Conservation (phyloP, 352 stramenopile genomes). For the Thraustochytrium sp. region DNA sequence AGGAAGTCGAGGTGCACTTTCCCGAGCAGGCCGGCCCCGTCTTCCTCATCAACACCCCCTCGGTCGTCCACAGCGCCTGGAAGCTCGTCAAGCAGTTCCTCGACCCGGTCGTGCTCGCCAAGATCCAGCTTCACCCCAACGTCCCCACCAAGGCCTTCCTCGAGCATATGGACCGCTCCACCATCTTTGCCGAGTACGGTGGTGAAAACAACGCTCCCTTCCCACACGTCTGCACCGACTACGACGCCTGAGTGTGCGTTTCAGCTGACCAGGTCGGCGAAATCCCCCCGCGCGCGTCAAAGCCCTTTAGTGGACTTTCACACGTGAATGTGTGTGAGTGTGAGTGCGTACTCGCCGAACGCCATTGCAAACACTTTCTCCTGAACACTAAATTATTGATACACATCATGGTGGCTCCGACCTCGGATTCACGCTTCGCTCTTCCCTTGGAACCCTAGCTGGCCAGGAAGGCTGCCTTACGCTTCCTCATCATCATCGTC, state of each 20-base stretch:
- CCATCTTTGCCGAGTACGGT: slow-evolving; percentile 17
- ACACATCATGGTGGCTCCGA: no score
- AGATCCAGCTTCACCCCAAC: slow-evolving; percentile 7
- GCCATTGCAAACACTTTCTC: no score
- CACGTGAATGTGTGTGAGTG: no score
- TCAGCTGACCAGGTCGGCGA: no score
- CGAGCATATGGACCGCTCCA: neutral
- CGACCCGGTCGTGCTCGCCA: slow-evolving; percentile 24
- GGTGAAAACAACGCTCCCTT: slow-evolving; percentile 8
- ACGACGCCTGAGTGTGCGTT: neutral
- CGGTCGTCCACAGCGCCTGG: neutral
- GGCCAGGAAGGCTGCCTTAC: no score
- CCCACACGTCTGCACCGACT: neutral
- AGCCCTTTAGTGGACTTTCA: no score
- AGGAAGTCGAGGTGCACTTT: slow-evolving; percentile 41
- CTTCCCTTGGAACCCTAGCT: no score
- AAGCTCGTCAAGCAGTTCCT: slow-evolving; percentile 21
- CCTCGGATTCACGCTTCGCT: no score
- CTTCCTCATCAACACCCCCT: slow-evolving; percentile 31
- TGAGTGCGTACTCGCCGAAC: no score
- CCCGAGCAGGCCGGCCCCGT: slow-evolving; percentile 27
- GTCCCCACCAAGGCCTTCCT: neutral
- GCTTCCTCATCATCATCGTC: neutral
- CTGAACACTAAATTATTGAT: no score
- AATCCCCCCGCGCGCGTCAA: no score